A percentile compares a stretch with the other conserved stretches of the same genome.
phyloP scores from a whole-genome alignment of 1,284 basidiomycete species.

The Erythrobasidium hasegawianum region DNA sequence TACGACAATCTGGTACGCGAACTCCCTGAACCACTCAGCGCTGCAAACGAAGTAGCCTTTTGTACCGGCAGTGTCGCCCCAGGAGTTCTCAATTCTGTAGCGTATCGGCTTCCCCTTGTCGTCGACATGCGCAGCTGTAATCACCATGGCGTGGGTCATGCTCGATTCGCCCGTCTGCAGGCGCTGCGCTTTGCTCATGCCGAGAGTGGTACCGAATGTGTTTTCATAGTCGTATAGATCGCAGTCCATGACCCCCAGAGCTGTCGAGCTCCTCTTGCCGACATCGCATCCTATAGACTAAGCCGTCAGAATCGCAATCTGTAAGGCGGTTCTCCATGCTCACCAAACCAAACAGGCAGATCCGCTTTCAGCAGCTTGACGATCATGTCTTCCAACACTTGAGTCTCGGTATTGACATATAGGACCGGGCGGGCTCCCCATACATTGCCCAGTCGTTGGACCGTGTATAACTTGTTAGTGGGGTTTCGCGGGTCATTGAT shows the following conservation, averaged over 20 bases:
- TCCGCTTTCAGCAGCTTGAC: conserved; percentile 81
- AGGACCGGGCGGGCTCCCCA: conserved; percentile 74
- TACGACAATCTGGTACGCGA: conserved; percentile 78
- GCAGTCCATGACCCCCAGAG: conserved; percentile 54
- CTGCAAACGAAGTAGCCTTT: conserved; percentile 81
- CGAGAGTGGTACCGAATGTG: conserved; percentile 60
- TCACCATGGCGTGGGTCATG: conserved; percentile 85
- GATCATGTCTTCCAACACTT: conserved; percentile 64
- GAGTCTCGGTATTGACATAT: conserved; percentile 80
- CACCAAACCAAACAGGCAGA: conserved; percentile 63
- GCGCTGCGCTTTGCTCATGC: conserved; percentile 75
- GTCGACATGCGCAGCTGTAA: conserved; percentile 85
- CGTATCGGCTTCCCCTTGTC: conserved; percentile 67
- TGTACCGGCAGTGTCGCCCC: conserved; percentile 75
- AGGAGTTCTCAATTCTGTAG: conserved; percentile 94
- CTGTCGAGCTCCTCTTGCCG: conserved; percentile 48
- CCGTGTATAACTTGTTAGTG: conserved; percentile 79
- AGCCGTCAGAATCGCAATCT: not conserved
- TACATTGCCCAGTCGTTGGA: conserved; percentile 86
- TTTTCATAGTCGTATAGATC: conserved; percentile 64
- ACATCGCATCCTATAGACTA: conserved; percentile 86
- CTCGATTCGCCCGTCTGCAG: conserved; percentile 73
- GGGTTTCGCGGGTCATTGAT: conserved; percentile 91
- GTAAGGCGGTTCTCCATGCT: not conserved
- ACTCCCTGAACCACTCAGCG: conserved; percentile 78